These are phyloP conservation scores for Trichophyton schoenleinii DNA, from an alignment of 2,329 filamentous ascomycete species.

Conservation along the genomic window DNA sequence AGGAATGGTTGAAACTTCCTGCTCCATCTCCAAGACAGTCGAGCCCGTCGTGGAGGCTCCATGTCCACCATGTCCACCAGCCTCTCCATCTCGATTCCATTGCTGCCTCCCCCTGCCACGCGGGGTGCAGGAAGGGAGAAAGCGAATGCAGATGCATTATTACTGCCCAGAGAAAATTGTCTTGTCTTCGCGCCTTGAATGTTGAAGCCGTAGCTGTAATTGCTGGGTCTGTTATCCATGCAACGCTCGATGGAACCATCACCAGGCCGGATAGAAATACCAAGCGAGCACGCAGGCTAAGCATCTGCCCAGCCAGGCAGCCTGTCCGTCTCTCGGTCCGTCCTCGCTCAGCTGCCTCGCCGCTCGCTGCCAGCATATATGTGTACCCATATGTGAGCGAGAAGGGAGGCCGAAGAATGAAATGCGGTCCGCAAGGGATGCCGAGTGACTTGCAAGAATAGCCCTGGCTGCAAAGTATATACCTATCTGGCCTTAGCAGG, in stretches of 20 bases:
- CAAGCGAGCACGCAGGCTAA: constrained; percentile 1
- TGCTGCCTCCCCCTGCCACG: background rate
- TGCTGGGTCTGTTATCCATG: background rate
- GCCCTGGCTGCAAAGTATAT: background rate
- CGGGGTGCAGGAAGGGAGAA: background rate
- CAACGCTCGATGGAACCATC: background rate
- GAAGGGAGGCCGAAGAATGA: background rate
- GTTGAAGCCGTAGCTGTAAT: no score
- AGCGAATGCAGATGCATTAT: no score
- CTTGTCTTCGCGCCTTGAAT: background rate
- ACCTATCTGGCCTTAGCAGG: no score
- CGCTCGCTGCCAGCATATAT: no score
- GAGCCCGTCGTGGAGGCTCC: background rate
- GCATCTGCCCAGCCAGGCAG: constrained; percentile 1
- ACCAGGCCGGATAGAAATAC: background rate
- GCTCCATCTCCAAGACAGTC: background rate
- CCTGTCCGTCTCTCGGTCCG: background rate
- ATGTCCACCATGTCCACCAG: background rate
- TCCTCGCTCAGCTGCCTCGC: background rate
- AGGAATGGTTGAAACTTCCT: background rate
- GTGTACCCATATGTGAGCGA: background rate
- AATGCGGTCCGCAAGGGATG: background rate
- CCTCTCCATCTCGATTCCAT: background rate
- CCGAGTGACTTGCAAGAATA: background rate
- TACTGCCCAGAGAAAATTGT: background rate